Percentiles rank a stretch among this genome's conserved stretches.
Evolutionary conservation across 2,329 filamentous ascomycete species (phyloP).

Genomic region (Aureobasidium zeae): DNA sequence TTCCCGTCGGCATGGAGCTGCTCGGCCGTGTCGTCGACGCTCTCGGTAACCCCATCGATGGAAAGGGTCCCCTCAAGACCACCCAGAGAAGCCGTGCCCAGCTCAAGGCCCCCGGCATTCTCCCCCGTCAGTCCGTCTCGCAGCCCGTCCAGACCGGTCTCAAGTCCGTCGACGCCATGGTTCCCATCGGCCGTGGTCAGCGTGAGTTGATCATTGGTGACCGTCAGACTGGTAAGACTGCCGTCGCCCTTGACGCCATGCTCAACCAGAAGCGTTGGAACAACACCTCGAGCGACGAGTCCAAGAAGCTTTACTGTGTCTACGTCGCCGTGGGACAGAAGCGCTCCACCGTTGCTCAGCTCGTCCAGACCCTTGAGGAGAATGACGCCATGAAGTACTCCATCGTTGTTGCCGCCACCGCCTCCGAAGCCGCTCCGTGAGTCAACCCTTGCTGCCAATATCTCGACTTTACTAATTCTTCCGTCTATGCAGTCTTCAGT

Average conservation of each 20-base stretch:
- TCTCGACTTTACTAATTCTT: conserved; percentile 10
- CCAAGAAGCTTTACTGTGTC: conserved; percentile 98
- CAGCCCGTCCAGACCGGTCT: conserved; percentile 98
- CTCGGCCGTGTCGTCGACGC: conserved; percentile 98
- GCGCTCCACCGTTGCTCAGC: conserved; percentile 96
- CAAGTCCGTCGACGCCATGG: conserved; percentile 99
- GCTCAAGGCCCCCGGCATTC: conserved; percentile 97
- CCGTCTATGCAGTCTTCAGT: conserved; percentile 60
- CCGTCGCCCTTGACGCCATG: conserved; percentile 93
- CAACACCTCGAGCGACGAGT: conserved; percentile 79
- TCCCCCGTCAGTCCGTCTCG: conserved; percentile 94
- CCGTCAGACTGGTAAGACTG: conserved; percentile 99
- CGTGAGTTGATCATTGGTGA: conserved; percentile 99
- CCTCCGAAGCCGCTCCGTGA: conserved; percentile 74
- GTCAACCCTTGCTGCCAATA: conserved; percentile 10
- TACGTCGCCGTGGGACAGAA: conserved; percentile 99
- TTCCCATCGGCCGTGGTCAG: conserved; percentile 98
- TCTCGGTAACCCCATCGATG: conserved; percentile 98
- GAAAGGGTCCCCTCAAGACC: conserved; percentile 94
- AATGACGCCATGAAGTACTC: conserved; percentile 99
- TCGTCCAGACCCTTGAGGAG: conserved; percentile 99
- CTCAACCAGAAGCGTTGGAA: conserved; percentile 99
- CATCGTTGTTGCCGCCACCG: conserved; percentile 87
- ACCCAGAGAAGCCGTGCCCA: conserved; percentile 90
- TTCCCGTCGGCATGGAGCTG: conserved; percentile 84